Evolutionary conservation across 2,329 filamentous ascomycete species (phyloP).

Genomic region (Penicillium aurantiogriseum): DNA sequence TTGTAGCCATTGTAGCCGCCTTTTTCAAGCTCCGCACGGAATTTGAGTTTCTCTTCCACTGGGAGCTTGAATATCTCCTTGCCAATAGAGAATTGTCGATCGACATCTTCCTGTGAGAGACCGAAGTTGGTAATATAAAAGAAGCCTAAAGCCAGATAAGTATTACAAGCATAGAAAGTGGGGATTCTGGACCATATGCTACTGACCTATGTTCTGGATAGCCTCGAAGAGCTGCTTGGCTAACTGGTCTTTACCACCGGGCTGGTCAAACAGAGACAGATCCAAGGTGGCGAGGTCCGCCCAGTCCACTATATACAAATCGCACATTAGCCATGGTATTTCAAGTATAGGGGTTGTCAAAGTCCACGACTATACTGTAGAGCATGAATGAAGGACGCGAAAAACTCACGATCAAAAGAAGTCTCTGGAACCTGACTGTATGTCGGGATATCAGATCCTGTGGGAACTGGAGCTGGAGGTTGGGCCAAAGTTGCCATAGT

Average conservation of each 20-base stretch:
- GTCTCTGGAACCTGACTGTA: constrained; percentile 14
- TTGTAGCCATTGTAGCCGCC: constrained; percentile 58
- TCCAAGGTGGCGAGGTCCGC: constrained; percentile 58
- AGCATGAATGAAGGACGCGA: background rate
- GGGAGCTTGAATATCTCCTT: constrained; percentile 57
- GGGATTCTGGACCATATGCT: constrained; percentile 10
- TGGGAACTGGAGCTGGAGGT: background rate
- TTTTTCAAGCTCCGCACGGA: constrained; percentile 48
- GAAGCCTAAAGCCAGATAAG: constrained; percentile 43
- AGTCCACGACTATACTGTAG: background rate
- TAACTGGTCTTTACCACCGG: constrained; percentile 53
- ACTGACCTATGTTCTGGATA: constrained; percentile 41
- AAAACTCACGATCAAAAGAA: constrained; percentile 8
- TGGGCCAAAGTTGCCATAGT: constrained; percentile 4
- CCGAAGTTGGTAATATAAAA: constrained; percentile 63
- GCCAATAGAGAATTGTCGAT: constrained; percentile 59
- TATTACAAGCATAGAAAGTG: constrained; percentile 8
- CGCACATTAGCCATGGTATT: background rate
- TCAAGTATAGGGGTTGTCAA: background rate
- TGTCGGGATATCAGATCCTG: constrained; percentile 5
- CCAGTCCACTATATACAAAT: constrained; percentile 38
- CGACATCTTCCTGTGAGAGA: constrained; percentile 56
- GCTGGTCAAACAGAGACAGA: constrained; percentile 52
- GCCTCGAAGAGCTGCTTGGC: constrained; percentile 55
- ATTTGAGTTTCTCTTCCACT: constrained; percentile 57